A percentile compares a stretch with the other conserved stretches of the same genome.
phyloP scores from a whole-genome alignment of 441 rosid species.

The Rhodomyrtus psidioides region DNA sequence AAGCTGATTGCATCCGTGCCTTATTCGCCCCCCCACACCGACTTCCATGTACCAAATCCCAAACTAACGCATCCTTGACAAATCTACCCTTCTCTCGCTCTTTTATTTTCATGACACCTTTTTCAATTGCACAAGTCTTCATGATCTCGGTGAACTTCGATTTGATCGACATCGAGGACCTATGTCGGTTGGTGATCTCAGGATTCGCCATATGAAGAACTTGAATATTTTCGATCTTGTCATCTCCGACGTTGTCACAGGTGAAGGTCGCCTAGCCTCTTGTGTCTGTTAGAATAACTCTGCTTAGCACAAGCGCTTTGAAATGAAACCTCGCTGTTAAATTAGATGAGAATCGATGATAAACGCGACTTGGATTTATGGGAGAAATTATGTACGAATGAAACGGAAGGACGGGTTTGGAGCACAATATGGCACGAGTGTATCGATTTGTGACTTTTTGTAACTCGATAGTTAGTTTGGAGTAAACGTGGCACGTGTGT shows the following conservation, averaged over 20 bases:
- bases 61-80: fast-evolving
- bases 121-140: neutral
- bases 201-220: constrained; percentile 19
- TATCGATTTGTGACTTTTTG: fast-evolving
- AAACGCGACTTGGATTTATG: neutral
- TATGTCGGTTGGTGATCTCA: constrained; percentile 29
- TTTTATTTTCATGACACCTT: neutral
- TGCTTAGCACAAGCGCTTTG: neutral
- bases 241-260: constrained; percentile 24
- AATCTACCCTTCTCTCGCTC: neutral
- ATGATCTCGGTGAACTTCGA: constrained; percentile 16
- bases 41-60: neutral
- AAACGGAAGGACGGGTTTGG: neutral
- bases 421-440: neutral
- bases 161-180: constrained; percentile 30
- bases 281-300: too few relatives aligned
- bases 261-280: constrained; percentile 19
- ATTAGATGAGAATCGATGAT: neutral
- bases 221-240: constrained; percentile 27
- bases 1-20: neutral
- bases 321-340: neutral
- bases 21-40: fast-evolving
- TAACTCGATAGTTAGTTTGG: neutral
- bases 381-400: neutral
- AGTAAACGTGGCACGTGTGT: fast-evolving